Conservation (phyloP, 495 filamentous ascomycete species). For the Penicilliopsis zonata region DNA sequence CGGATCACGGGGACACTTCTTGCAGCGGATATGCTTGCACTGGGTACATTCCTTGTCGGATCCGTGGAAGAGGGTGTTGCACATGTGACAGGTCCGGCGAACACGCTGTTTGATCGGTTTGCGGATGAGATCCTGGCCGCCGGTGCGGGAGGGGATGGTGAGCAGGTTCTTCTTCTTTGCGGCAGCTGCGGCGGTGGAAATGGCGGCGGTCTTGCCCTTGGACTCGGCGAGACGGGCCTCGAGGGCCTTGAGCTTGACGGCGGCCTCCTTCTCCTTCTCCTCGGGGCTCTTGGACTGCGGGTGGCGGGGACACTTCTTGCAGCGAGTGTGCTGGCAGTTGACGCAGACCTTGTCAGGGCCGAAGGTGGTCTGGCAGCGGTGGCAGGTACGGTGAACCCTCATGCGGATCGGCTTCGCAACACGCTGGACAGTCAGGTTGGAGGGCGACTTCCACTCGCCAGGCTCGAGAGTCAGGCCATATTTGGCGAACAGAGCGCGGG, state of each 20-base stretch:
- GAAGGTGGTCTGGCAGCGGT: slow-evolving; percentile 63
- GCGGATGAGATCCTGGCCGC: slow-evolving; percentile 58
- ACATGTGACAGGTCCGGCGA: slow-evolving; percentile 67
- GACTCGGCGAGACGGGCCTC: slow-evolving; percentile 3
- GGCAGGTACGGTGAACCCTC: slow-evolving; percentile 75
- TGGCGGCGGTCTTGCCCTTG: slow-evolving; percentile 12
- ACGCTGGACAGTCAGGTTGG: slow-evolving; percentile 48
- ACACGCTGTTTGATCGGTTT: slow-evolving; percentile 57
- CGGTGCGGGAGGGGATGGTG: slow-evolving; percentile 49
- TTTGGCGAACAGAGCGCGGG: slow-evolving; percentile 59
- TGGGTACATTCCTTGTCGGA: slow-evolving; percentile 50
- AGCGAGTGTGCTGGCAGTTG: slow-evolving; percentile 63
- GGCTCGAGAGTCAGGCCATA: slow-evolving; percentile 61
- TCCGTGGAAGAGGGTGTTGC: slow-evolving; percentile 47
- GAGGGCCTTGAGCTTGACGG: slow-evolving; percentile 24
- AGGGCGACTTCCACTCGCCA: slow-evolving; percentile 51
- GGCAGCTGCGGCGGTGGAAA: too few species aligned
- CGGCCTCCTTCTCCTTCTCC: slow-evolving; percentile 25
- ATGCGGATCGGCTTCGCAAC: slow-evolving; percentile 86
- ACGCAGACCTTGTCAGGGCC: slow-evolving; percentile 57
- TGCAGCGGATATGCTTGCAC: slow-evolving; percentile 71
- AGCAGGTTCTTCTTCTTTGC: slow-evolving; percentile 20
- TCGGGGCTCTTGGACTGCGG: slow-evolving; percentile 35
- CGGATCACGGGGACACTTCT: slow-evolving; percentile 71
- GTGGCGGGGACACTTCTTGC: slow-evolving; percentile 66